Percentiles rank a stretch among this genome's conserved stretches.
Evolutionary conservation across 176 grass and related monocot genomes (phyloP).

Genomic region (Melocanna baccifera): DNA sequence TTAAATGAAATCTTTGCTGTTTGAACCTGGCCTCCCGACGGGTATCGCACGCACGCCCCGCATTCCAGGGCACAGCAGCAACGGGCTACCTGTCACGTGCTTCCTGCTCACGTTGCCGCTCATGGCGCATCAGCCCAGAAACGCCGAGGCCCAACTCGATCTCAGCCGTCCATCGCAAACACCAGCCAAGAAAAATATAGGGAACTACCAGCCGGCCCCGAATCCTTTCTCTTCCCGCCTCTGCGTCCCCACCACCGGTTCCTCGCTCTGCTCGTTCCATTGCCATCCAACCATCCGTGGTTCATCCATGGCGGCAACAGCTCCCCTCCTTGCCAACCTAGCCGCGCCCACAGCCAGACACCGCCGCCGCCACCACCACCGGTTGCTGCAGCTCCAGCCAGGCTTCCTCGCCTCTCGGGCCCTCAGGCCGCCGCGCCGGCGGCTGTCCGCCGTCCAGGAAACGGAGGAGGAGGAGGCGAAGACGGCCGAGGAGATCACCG

Average conservation of each 20-base stretch:
- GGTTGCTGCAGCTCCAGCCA: slow-evolving; percentile 3
- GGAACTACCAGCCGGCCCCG: too few species aligned
- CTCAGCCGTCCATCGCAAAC: slow-evolving; percentile 6
- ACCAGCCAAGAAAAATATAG: too few species aligned
- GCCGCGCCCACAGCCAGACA: slow-evolving; percentile 1
- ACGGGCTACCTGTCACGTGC: slow-evolving; percentile 29
- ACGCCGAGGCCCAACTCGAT: not conserved
- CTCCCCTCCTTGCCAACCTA: slow-evolving; percentile 43
- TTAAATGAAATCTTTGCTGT: not conserved
- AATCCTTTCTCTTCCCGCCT: slow-evolving; percentile 22
- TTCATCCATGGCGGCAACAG: slow-evolving; percentile 58
- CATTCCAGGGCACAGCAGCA: slow-evolving; percentile 10
- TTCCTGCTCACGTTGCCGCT: slow-evolving; percentile 21
- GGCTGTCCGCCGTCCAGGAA: slow-evolving; percentile 54
- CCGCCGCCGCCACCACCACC: not conserved
- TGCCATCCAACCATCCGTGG: not conserved
- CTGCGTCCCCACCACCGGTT: not conserved
- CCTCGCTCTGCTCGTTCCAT: not conserved
- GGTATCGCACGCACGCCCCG: not conserved
- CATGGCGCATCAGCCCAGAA: not conserved
- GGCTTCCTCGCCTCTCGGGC: not conserved
- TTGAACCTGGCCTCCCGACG: not conserved
- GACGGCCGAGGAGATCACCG: slow-evolving; percentile 73
- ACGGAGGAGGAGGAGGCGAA: slow-evolving; percentile 48
- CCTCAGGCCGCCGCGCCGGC: slow-evolving; percentile 1